phyloP scores from a whole-genome alignment of 1,284 basidiomycete species.

The Waitea zeae region DNA sequence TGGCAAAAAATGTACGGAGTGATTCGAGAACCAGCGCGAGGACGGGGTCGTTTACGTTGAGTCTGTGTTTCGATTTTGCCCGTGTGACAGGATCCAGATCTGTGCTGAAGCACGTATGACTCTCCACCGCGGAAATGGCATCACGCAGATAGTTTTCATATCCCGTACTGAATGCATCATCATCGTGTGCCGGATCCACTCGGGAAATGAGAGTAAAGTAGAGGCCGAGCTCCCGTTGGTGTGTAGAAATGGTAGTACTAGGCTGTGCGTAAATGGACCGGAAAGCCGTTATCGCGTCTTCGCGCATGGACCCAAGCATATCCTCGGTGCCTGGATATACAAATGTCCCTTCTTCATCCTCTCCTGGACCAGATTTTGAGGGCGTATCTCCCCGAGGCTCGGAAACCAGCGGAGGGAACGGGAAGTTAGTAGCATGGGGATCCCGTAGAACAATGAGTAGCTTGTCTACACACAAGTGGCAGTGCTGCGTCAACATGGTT shows the following conservation, averaged over 20 bases:
- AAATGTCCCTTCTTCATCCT: constrained; percentile 49
- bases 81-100: constrained; percentile 21
- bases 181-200: constrained; percentile 57
- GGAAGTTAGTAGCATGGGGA: constrained; percentile 57
- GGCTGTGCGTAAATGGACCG: constrained; percentile 35
- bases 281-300: too few relatives aligned
- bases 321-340: constrained; percentile 31
- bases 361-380: too few relatives aligned
- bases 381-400: constrained; percentile 2
- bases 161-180: constrained; percentile 68
- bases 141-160: constrained; percentile 78
- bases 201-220: constrained; percentile 68
- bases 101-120: constrained; percentile 36
- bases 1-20: constrained; percentile 67
- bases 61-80: constrained; percentile 40
- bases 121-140: constrained; percentile 53
- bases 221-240: constrained; percentile 68
- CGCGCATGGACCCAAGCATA: not conserved
- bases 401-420: constrained; percentile 23
- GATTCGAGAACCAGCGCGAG: constrained; percentile 55
- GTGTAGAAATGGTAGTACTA: constrained; percentile 54
- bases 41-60: constrained; percentile 70
- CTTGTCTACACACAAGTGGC: constrained; percentile 43
- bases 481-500: constrained; percentile 56
- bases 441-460: constrained; percentile 57